These are phyloP conservation scores for Penicillium oxalicum DNA, from an alignment of 2,329 filamentous ascomycete species.

Conservation along the genomic window DNA sequence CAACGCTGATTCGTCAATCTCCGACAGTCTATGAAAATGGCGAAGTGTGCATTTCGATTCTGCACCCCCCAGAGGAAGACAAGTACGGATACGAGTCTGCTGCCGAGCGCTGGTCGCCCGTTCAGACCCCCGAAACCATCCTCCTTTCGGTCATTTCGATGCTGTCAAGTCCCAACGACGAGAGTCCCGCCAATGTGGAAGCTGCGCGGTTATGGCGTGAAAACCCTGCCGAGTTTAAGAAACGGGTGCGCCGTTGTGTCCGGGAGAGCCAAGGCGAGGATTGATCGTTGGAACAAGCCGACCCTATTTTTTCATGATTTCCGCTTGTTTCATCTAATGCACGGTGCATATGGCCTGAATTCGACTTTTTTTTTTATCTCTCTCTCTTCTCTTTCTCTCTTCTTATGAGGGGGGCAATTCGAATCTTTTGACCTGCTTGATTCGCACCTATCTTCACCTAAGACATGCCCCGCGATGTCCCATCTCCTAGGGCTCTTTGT, in stretches of 20 bases:
- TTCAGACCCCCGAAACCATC: constrained; percentile 93
- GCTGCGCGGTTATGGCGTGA: constrained; percentile 83
- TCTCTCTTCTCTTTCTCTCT: background rate
- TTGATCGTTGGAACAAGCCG: constrained; percentile 14
- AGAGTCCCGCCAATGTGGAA: constrained; percentile 92
- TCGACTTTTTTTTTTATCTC: constrained; percentile 1
- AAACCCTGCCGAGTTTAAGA: constrained; percentile 71
- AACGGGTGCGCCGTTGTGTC: constrained; percentile 69
- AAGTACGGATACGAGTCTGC: constrained; percentile 89
- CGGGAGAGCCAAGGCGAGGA: constrained; percentile 75
- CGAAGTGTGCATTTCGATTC: constrained; percentile 91
- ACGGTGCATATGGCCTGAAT: constrained; percentile 8
- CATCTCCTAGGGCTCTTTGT: too few relatives aligned
- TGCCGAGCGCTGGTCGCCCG: constrained; percentile 86
- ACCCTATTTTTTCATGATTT: background rate
- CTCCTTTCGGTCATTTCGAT: constrained; percentile 87
- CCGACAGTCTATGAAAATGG: constrained; percentile 69
- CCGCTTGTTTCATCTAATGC: background rate
- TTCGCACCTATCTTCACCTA: too few relatives aligned
- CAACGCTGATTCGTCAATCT: background rate
- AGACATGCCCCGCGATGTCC: too few relatives aligned
- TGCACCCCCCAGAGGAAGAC: constrained; percentile 92
- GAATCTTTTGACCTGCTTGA: background rate
- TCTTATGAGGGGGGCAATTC: background rate
- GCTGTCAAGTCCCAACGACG: constrained; percentile 86